Evolutionary conservation across 768 basidiomycete species (phyloP), one percentile per base, ranked within the genome.

Genomic region (Paxillus ammoniavirescens): DNA sequence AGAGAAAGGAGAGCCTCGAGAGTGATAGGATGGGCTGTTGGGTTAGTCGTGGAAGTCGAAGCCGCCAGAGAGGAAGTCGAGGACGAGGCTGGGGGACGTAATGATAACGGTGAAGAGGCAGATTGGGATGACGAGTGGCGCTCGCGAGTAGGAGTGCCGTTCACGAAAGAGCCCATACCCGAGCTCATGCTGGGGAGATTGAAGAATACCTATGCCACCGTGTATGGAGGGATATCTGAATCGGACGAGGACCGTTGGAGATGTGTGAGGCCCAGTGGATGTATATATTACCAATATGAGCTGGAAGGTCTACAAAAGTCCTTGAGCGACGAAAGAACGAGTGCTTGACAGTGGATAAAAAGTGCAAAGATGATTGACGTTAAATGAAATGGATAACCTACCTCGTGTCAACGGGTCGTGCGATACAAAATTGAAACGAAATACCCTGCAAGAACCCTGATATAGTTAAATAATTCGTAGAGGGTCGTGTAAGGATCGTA

Each of bases 1-100:
- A 77, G 69, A 41, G 77, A 70, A 59, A 91, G 76, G 50, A 89
- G 74, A 15, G 75, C 62, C 3, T 85, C 83, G 47, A 80, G 65
- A 5, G 83, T 72, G 53, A 83, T 68, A 5, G 78, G 69, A 46
- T 59, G 53, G 37, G 68, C 61, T 3, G 70, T 61, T 28, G 60
- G 54, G 47, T 51, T 53, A 9, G 65, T 53, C 3, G 57, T 51
- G 6, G 67, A 56, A 28, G 62, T 49, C 1, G 72, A 58, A 7
- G 64, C 58, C 31, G 62, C 60, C 14, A 67, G 44, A 41, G 72
- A 58, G 12, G 68, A 54, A 2, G 67, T 54, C 3, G 65, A 63
- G 3, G 66, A 57, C 6, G 77, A 69, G 6, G 69, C 62, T 36
- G 69, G 66, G 8, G 73, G 64, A 35, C 69, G 57, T 4, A 68